phyloP scores from a whole-genome alignment of 2,329 filamentous ascomycete species.

The Venturia carpophila region DNA sequence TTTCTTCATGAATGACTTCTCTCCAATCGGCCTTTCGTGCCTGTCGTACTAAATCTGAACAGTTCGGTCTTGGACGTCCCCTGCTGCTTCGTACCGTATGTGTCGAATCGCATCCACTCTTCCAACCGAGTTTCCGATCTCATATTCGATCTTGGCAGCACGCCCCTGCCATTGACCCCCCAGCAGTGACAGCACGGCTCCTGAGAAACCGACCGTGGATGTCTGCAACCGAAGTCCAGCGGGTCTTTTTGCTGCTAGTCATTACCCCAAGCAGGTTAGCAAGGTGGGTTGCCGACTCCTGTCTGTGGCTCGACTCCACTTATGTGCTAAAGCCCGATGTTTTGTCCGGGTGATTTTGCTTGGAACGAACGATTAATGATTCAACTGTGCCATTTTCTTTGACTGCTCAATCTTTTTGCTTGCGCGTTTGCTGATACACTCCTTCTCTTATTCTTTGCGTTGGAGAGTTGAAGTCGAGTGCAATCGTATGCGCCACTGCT shows the following conservation, averaged over 20 bases:
- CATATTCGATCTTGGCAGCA: no score
- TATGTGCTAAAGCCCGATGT: background rate
- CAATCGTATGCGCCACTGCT: background rate
- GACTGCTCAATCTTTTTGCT: background rate
- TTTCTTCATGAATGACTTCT: background rate
- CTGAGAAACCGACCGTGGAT: background rate
- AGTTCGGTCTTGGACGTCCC: background rate
- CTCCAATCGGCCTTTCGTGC: background rate
- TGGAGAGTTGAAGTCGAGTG: background rate
- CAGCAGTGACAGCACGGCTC: background rate
- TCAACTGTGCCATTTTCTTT: background rate
- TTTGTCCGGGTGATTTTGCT: slow-evolving; percentile 1
- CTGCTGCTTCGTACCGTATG: background rate
- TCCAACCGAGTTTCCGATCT: background rate
- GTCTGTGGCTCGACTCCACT: background rate
- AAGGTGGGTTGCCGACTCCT: background rate
- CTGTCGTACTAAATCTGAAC: background rate
- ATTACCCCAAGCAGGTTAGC: background rate
- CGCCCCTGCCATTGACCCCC: no score
- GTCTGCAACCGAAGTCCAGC: background rate
- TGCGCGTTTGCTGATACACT: no score
- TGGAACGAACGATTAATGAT: background rate
- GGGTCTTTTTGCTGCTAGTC: background rate
- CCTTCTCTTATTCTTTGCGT: background rate
- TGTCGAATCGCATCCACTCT: background rate